Conservation (phyloP, 352 stramenopile species). For the Phytophthora sp. region DNA sequence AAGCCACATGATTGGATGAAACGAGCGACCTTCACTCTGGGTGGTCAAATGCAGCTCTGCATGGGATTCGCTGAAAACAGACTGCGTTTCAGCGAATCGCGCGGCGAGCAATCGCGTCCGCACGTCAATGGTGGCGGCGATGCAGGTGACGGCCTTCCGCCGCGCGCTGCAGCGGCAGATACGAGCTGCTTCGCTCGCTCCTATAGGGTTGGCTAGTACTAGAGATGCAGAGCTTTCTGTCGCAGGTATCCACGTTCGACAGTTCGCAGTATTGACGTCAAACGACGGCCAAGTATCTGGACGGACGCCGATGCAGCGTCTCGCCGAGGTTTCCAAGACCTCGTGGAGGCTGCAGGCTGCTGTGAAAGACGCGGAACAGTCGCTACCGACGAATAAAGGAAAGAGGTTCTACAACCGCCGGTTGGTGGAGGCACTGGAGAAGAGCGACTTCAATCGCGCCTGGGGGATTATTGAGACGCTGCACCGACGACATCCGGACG, state of each 20-base stretch:
- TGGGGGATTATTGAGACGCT: slow-evolving; percentile 36
- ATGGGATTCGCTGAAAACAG: slow-evolving; percentile 15
- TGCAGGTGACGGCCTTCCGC: slow-evolving; percentile 16
- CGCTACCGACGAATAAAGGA: slow-evolving; percentile 30
- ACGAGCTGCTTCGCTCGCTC: neutral
- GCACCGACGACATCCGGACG: slow-evolving; percentile 21
- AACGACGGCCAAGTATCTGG: slow-evolving; percentile 1
- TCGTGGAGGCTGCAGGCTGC: slow-evolving; percentile 23
- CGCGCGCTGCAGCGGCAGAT: slow-evolving; percentile 21
- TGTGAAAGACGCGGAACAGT: slow-evolving; percentile 19
- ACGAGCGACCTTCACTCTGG: slow-evolving; percentile 25
- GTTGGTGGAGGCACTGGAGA: slow-evolving; percentile 36
- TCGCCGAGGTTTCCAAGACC: slow-evolving; percentile 15
- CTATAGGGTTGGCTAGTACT: neutral
- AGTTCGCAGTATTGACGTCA: slow-evolving; percentile 19
- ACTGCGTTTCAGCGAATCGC: slow-evolving; percentile 13
- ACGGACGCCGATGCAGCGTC: slow-evolving; percentile 7
- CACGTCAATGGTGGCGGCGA: slow-evolving; percentile 8
- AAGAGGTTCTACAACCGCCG: slow-evolving; percentile 57
- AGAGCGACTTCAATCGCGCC: slow-evolving; percentile 34
- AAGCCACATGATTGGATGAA: slow-evolving; percentile 9
- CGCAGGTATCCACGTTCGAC: slow-evolving; percentile 7
- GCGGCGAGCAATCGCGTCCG: neutral
- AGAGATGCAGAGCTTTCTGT: neutral
- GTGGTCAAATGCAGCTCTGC: neutral